These are phyloP conservation scores for Monosporozyma aerobia DNA, from an alignment of 805 yeast genomes.

Conservation along the genomic window DNA sequence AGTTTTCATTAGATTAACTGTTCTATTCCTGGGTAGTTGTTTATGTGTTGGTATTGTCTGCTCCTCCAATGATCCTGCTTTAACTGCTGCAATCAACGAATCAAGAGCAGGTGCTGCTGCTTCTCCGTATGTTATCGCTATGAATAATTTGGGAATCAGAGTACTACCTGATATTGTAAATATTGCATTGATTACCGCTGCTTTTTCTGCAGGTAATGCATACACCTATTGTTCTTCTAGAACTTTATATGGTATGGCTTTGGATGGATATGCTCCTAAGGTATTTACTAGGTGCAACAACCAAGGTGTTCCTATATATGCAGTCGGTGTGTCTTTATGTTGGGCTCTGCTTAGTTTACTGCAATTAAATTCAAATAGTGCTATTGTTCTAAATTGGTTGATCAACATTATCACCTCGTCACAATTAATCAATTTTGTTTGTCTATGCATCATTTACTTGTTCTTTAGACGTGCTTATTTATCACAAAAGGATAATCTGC, in stretches of 20 bases:
- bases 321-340: slow-evolving; percentile 41
- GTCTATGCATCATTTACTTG: slow-evolving; percentile 49
- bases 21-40: slow-evolving; percentile 66
- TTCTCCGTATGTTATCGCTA: slow-evolving; percentile 77
- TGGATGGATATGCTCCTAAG: slow-evolving; percentile 65
- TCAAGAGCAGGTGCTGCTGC: slow-evolving; percentile 70
- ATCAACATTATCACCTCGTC: slow-evolving; percentile 64
- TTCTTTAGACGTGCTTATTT: slow-evolving; percentile 52
- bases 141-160: slow-evolving; percentile 57
- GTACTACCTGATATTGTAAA: slow-evolving; percentile 72
- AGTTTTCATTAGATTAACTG: slow-evolving; percentile 57
- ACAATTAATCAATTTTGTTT: slow-evolving; percentile 52
- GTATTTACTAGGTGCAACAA: slow-evolving; percentile 52
- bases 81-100: slow-evolving; percentile 47
- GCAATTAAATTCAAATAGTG: slow-evolving; percentile 51
- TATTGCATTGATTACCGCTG: slow-evolving; percentile 62
- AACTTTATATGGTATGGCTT: slow-evolving; percentile 59
- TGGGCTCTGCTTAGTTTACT: slow-evolving; percentile 61
- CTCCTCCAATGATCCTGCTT: slow-evolving; percentile 55
- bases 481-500: slow-evolving; percentile 39
- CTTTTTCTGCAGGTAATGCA: slow-evolving; percentile 79
- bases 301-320: slow-evolving; percentile 60
- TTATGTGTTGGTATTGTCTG: slow-evolving; percentile 71
- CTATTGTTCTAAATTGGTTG: slow-evolving; percentile 62
- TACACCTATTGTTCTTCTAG: slow-evolving; percentile 66